phyloP scores from a whole-genome alignment of 2,329 filamentous ascomycete genomes.

The Fusarium scirpi region DNA sequence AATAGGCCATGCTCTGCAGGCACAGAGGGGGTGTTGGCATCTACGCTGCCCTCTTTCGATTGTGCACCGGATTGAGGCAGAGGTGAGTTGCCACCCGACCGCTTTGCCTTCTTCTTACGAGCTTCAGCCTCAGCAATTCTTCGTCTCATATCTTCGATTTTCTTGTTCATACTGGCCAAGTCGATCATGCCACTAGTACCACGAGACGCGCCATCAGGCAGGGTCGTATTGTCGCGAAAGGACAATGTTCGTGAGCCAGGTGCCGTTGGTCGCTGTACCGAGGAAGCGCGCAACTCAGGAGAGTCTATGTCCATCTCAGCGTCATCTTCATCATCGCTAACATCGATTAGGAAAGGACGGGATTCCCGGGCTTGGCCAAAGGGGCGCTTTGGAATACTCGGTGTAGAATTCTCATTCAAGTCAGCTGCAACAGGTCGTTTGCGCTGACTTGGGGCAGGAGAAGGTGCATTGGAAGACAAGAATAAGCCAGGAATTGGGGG shows the following conservation, averaged over 20 bases:
- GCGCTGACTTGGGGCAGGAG: conserved; percentile 36
- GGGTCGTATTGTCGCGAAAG: conserved; percentile 60
- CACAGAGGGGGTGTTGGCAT: conserved; percentile 12
- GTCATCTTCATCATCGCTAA: conserved; percentile 79
- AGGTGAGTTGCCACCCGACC: conserved; percentile 49
- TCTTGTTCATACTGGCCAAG: conserved; percentile 64
- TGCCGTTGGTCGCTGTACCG: conserved; percentile 49
- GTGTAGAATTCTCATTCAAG: conserved; percentile 68
- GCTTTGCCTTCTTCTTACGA: conserved; percentile 62
- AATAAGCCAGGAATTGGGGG: conserved; percentile 55
- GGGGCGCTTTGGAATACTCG: conserved; percentile 66
- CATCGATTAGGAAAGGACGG: conserved; percentile 80
- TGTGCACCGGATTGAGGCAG: conserved; percentile 43
- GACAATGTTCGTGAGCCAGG: conserved; percentile 53
- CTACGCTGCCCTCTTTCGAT: conserved; percentile 46
- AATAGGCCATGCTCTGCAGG: conserved; percentile 2
- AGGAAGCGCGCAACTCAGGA: conserved; percentile 57
- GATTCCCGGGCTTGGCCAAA: conserved; percentile 70
- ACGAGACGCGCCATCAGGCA: conserved; percentile 55
- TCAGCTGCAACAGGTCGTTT: conserved; percentile 73
- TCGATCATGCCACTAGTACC: conserved; percentile 55
- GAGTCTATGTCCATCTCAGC: conserved; percentile 76
- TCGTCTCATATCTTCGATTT: conserved; percentile 71
- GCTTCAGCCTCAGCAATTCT: conserved; percentile 70
- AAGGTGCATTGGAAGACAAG: conserved; percentile 48